phyloP scores from a whole-genome alignment of 1,284 basidiomycete genomes.

The Rhizopogon parksii region DNA sequence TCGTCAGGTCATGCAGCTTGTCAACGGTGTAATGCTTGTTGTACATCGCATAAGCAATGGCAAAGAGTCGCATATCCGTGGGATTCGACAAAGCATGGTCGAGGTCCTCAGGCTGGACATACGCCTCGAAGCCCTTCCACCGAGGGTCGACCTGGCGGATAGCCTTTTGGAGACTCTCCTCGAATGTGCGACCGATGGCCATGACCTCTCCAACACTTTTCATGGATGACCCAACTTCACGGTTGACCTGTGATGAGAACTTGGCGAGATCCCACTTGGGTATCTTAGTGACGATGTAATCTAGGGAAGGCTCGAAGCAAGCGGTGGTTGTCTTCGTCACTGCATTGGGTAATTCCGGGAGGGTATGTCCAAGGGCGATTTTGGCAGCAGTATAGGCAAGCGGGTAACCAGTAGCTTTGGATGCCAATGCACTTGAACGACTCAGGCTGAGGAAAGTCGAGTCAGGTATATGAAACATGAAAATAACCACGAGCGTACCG shows the following conservation, averaged over 20 bases:
- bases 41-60: slow-evolving; percentile 96
- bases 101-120: slow-evolving; percentile 77
- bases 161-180: slow-evolving; percentile 98
- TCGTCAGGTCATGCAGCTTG: slow-evolving; percentile 86
- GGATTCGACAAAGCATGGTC: slow-evolving; percentile 71
- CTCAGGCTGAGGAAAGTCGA: slow-evolving; percentile 33
- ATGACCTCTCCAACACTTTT: slow-evolving; percentile 99
- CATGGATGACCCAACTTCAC: slow-evolving; percentile 96
- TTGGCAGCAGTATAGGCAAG: slow-evolving; percentile 99
- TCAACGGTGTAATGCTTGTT: slow-evolving; percentile 90
- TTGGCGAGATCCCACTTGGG: slow-evolving; percentile 99
- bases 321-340: slow-evolving; percentile 99
- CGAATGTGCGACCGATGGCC: slow-evolving; percentile 99
- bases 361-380: slow-evolving; percentile 96
- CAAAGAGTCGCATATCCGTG: slow-evolving; percentile 93
- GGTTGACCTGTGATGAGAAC: slow-evolving; percentile 90
- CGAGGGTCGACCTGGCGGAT: slow-evolving; percentile 95
- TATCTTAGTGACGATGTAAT: slow-evolving; percentile 99
- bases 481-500: slow-evolving; percentile 41
- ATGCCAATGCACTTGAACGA: slow-evolving; percentile 84
- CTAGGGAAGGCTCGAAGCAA: slow-evolving; percentile 98
- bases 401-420: slow-evolving; percentile 98
- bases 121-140: slow-evolving; percentile 79
- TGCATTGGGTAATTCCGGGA: slow-evolving; percentile 96
- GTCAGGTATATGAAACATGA: slow-evolving; percentile 6